A percentile compares a stretch with the other conserved stretches of the same genome.
Evolutionary conservation across 345 rosid genomes (phyloP).

Genomic region (Kandelia obovata): DNA sequence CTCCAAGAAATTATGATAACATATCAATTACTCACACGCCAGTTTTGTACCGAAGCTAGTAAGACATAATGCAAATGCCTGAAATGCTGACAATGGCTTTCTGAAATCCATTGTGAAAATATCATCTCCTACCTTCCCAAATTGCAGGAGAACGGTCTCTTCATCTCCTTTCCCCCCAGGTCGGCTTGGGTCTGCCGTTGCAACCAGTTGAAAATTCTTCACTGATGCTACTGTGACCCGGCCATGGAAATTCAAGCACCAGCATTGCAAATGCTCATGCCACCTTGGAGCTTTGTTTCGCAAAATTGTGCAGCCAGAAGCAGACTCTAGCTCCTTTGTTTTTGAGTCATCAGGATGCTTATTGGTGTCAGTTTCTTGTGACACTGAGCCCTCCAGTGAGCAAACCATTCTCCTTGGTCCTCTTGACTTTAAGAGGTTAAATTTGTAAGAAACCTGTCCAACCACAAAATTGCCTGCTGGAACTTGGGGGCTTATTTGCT

Average conservation of each 20-base stretch:
- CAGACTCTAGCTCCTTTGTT: conserved; percentile 38
- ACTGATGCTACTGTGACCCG: conserved; percentile 92
- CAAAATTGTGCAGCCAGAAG: conserved; percentile 43
- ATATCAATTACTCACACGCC: conserved; percentile 66
- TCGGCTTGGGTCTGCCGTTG: conserved; percentile 70
- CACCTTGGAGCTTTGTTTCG: conserved; percentile 91
- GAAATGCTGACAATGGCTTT: conserved; percentile 89
- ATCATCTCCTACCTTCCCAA: conserved; percentile 86
- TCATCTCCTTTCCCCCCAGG: conserved; percentile 89
- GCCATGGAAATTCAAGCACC: conserved; percentile 95
- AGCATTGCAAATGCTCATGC: conserved; percentile 95
- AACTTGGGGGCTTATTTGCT: conserved; percentile 92
- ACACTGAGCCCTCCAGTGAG: conserved; percentile 50
- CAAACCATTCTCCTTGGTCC: conserved; percentile 97
- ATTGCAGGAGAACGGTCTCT: conserved; percentile 80
- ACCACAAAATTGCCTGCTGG: conserved; percentile 86
- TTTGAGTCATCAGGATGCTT: conserved; percentile 30
- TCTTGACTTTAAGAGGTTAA: conserved; percentile 89
- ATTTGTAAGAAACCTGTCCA: conserved; percentile 83
- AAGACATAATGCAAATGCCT: conserved; percentile 90
- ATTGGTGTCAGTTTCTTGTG: conserved; percentile 33
- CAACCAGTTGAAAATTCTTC: conserved; percentile 86
- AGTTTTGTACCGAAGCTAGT: conserved; percentile 94
- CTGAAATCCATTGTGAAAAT: conserved; percentile 89
- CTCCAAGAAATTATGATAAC: not conserved